These are phyloP conservation scores for Dalechampia spathulata DNA, from an alignment of 441 rosid genomes.

Conservation along the genomic window DNA sequence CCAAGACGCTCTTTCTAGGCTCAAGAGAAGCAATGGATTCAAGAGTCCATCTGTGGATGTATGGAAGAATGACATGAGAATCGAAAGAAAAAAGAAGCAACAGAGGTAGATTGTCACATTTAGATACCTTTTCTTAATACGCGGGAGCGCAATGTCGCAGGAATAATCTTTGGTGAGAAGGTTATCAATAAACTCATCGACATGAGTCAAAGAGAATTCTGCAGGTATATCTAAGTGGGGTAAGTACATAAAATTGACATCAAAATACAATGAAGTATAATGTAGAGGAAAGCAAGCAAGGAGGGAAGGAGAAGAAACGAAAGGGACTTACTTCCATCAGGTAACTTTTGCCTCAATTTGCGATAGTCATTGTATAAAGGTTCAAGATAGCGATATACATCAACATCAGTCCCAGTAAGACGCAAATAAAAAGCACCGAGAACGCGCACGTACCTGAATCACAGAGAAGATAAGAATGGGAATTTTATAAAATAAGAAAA, in stretches of 20 bases:
- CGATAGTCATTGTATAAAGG: slow-evolving; percentile 88
- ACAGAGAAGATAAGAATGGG: too few species aligned
- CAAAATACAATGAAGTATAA: too few species aligned
- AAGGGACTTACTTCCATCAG: slow-evolving; percentile 73
- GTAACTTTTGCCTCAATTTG: slow-evolving; percentile 49
- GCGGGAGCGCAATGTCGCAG: slow-evolving; percentile 83
- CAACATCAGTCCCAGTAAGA: slow-evolving; percentile 72
- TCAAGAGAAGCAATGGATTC: slow-evolving; percentile 68
- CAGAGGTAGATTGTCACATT: too few species aligned
- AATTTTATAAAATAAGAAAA: neutral
- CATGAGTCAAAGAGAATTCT: slow-evolving; percentile 62
- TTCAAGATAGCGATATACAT: slow-evolving; percentile 85
- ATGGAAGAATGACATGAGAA: neutral
- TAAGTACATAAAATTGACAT: too few species aligned
- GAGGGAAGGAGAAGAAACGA: too few species aligned
- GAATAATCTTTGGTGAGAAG: slow-evolving; percentile 77
- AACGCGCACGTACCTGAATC: slow-evolving; percentile 70
- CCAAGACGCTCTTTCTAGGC: slow-evolving; percentile 80
- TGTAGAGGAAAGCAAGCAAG: too few species aligned
- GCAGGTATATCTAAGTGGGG: too few species aligned
- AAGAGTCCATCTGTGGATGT: slow-evolving; percentile 58
- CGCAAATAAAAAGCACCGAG: slow-evolving; percentile 90
- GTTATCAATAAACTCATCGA: slow-evolving; percentile 85
- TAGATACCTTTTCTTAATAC: slow-evolving; percentile 79
- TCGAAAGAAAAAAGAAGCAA: too few species aligned